A percentile compares a stretch with the other conserved stretches of the same genome.
phyloP scores from a whole-genome alignment of 129 eudicot species.

The carrot (Daucus carota) region DH1_v3.0 NC_030387.2:25338001-25338500 shows the following conservation, averaged over 20 bases:
- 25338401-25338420: slow-evolving; percentile 59
- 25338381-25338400: slow-evolving; percentile 53
- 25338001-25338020: neutral
- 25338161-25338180: neutral
- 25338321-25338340: slow-evolving; percentile 53
- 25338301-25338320: slow-evolving; percentile 59
- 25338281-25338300: slow-evolving; percentile 72
- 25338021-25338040: neutral
- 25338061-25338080: neutral
- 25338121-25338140: neutral
- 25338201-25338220: slow-evolving; percentile 54
- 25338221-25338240: slow-evolving; percentile 55
- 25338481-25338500: slow-evolving; percentile 62
- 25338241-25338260: slow-evolving; percentile 66
- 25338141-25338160: neutral
- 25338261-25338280: slow-evolving; percentile 54
- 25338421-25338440: slow-evolving; percentile 49
- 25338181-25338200: slow-evolving; percentile 47
- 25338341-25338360: slow-evolving; percentile 42
- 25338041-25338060: neutral
- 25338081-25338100: neutral
- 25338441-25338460: slow-evolving; percentile 59
- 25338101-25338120: neutral
- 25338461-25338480: slow-evolving; percentile 63
- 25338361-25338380: slow-evolving; percentile 57